phyloP scores from a whole-genome alignment of 805 yeast species.

The Metschnikowia picachoensis region DNA sequence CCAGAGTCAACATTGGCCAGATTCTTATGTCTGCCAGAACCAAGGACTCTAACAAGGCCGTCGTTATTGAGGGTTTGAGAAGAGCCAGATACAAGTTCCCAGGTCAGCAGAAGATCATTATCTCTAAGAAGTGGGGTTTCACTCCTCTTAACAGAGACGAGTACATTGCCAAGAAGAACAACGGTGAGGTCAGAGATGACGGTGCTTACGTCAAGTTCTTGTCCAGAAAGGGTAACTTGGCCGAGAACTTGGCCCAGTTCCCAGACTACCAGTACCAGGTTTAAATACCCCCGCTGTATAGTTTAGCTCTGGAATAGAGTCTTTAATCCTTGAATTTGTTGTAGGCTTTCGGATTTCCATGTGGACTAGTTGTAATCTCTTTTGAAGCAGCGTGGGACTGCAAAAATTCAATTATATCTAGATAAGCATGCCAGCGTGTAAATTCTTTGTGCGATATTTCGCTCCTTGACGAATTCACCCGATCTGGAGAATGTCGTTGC shows the following conservation, averaged over 20 bases:
- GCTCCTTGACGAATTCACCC: no score
- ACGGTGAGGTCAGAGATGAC: slow-evolving; percentile 98
- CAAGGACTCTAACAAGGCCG: slow-evolving; percentile 96
- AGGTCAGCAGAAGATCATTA: slow-evolving; percentile 99
- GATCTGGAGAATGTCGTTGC: no score
- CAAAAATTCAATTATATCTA: no score
- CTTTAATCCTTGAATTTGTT: slow-evolving; percentile 2
- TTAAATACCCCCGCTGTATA: slow-evolving; percentile 20
- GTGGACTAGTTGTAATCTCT: no score
- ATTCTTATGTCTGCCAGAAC: slow-evolving; percentile 97
- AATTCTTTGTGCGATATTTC: no score
- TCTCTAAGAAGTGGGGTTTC: slow-evolving; percentile 99
- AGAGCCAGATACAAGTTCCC: slow-evolving; percentile 99
- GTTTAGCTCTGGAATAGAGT: slow-evolving; percentile 7
- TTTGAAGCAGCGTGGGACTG: no score
- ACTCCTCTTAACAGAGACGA: slow-evolving; percentile 98
- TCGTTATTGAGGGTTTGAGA: slow-evolving; percentile 98
- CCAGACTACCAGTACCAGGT: slow-evolving; percentile 73
- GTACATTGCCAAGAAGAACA: slow-evolving; percentile 88
- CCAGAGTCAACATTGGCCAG: slow-evolving; percentile 98
- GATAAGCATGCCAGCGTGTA: no score
- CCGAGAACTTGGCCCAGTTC: slow-evolving; percentile 87
- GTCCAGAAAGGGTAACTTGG: slow-evolving; percentile 93
- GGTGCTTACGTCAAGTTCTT: slow-evolving; percentile 99
- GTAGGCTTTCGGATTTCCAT: no score